A percentile compares a stretch with the other conserved stretches of the same genome.
These are phyloP conservation scores for Apiotrichum porosum DNA, from an alignment of 1,284 basidiomycete genomes.

Conservation along the genomic window DNA sequence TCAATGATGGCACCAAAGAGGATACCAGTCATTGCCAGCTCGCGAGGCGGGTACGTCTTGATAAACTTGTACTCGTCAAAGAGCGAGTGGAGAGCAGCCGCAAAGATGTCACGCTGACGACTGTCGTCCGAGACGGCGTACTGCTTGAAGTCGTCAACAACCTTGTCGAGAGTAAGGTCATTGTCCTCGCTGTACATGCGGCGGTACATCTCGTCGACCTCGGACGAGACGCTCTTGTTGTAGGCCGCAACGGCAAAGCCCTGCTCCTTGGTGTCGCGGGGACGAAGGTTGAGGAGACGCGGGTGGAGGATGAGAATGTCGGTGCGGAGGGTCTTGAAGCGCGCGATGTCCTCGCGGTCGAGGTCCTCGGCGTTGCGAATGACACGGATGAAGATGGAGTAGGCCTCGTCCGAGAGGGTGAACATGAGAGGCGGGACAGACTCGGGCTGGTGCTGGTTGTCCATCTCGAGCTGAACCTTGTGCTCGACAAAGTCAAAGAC, in stretches of 20 bases:
- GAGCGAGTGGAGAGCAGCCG: constrained; percentile 97
- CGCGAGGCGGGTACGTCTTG: constrained; percentile 90
- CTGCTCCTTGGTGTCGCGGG: constrained; percentile 81
- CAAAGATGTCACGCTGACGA: constrained; percentile 92
- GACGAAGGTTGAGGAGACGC: constrained; percentile 90
- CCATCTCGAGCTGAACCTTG: constrained; percentile 82
- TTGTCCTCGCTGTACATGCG: constrained; percentile 88
- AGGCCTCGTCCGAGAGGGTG: constrained; percentile 58
- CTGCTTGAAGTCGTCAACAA: constrained; percentile 78
- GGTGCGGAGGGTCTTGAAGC: constrained; percentile 88
- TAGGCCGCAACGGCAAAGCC: constrained; percentile 88
- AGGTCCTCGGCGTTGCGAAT: constrained; percentile 60
- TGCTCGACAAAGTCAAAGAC: constrained; percentile 81
- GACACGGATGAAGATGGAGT: constrained; percentile 83
- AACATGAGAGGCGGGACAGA: constrained; percentile 56
- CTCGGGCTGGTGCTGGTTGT: constrained; percentile 60
- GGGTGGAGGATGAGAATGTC: constrained; percentile 93
- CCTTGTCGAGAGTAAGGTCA: constrained; percentile 87
- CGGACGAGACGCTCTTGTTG: constrained; percentile 78
- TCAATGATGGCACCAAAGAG: constrained; percentile 96
- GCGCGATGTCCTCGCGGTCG: constrained; percentile 67
- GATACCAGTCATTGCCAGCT: constrained; percentile 92
- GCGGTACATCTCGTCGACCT: constrained; percentile 93
- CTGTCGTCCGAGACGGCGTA: constrained; percentile 76
- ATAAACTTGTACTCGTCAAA: constrained; percentile 99